Percentiles rank a stretch among this genome's conserved stretches.
Evolutionary conservation across 352 stramenopile genomes (phyloP).

Genomic region (Phytophthora cactorum): DNA sequence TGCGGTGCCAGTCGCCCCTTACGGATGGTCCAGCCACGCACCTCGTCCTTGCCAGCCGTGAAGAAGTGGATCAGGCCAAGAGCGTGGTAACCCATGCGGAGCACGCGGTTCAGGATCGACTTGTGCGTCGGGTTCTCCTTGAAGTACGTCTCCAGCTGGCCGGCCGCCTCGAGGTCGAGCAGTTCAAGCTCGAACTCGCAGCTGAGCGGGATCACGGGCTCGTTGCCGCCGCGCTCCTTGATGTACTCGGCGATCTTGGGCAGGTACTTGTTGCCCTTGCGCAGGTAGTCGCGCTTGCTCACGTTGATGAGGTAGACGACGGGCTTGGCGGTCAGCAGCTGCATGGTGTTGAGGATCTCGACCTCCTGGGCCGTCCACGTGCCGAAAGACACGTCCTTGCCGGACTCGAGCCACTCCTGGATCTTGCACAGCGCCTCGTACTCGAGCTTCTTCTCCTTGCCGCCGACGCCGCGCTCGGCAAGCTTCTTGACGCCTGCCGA

Average conservation of each 20-base stretch:
- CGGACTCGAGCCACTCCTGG: constrained; percentile 79
- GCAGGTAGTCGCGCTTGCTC: constrained; percentile 98
- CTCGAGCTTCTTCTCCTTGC: constrained; percentile 97
- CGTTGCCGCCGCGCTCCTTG: constrained; percentile 95
- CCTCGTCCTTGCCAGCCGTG: constrained; percentile 98
- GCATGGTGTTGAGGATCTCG: constrained; percentile 92
- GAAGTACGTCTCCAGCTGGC: constrained; percentile 67
- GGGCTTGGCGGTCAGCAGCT: constrained; percentile 94
- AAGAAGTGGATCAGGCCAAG: constrained; percentile 99
- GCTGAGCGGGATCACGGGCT: constrained; percentile 97
- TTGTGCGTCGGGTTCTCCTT: constrained; percentile 90
- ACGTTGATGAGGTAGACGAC: constrained; percentile 99
- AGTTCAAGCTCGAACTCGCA: constrained; percentile 98
- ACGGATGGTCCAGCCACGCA: constrained; percentile 99
- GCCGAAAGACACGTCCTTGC: constrained; percentile 93
- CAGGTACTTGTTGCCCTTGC: constrained; percentile 98
- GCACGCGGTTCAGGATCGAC: constrained; percentile 96
- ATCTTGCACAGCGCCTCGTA: constrained; percentile 89
- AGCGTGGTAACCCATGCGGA: constrained; percentile 97
- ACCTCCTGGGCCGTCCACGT: constrained; percentile 90
- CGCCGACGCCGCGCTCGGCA: constrained; percentile 86
- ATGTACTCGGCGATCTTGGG: constrained; percentile 98
- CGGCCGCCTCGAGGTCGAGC: constrained; percentile 74
- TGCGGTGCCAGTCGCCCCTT: constrained; percentile 96
- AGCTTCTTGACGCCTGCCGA: constrained; percentile 86